phyloP scores from a whole-genome alignment of 2,329 filamentous ascomycete genomes.

The Davidsoniella australis region DNA sequence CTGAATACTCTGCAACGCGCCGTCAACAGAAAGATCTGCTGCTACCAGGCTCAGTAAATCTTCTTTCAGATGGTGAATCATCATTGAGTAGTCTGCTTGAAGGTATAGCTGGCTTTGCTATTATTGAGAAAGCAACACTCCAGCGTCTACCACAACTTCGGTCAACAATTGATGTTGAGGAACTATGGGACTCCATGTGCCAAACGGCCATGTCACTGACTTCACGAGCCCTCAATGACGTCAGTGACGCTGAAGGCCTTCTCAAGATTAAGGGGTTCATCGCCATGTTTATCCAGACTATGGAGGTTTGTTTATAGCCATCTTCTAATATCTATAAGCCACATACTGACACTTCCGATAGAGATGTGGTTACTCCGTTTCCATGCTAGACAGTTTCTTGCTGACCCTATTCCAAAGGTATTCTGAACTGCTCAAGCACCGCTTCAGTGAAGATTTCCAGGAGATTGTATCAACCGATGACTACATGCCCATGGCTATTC shows the following conservation, averaged over 20 bases:
- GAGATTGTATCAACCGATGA: slow-evolving; percentile 87
- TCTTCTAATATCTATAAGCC: not conserved
- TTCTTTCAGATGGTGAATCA: slow-evolving; percentile 67
- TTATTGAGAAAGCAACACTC: slow-evolving; percentile 90
- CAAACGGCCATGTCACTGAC: slow-evolving; percentile 71
- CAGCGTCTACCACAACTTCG: slow-evolving; percentile 68
- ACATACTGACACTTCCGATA: slow-evolving; percentile 19
- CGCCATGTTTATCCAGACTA: slow-evolving; percentile 90
- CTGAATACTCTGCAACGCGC: slow-evolving; percentile 82
- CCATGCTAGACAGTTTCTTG: slow-evolving; percentile 65
- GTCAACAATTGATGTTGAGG: slow-evolving; percentile 74
- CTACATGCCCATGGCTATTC: slow-evolving; percentile 99
- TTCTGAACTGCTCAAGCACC: slow-evolving; percentile 70
- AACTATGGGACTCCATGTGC: slow-evolving; percentile 97
- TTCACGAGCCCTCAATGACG: slow-evolving; percentile 55
- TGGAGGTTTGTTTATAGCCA: slow-evolving; percentile 55
- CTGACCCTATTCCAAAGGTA: slow-evolving; percentile 90
- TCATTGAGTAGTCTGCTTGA: slow-evolving; percentile 83
- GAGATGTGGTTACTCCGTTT: slow-evolving; percentile 81
- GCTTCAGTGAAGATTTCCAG: slow-evolving; percentile 91
- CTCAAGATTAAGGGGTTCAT: slow-evolving; percentile 91
- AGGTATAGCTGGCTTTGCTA: slow-evolving; percentile 88
- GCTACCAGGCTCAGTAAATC: slow-evolving; percentile 56
- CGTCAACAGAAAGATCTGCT: slow-evolving; percentile 83
- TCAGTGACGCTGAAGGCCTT: slow-evolving; percentile 77